Evolutionary conservation across 257 asterid species (phyloP).

Genomic region (Gentiana straminea): DNA sequence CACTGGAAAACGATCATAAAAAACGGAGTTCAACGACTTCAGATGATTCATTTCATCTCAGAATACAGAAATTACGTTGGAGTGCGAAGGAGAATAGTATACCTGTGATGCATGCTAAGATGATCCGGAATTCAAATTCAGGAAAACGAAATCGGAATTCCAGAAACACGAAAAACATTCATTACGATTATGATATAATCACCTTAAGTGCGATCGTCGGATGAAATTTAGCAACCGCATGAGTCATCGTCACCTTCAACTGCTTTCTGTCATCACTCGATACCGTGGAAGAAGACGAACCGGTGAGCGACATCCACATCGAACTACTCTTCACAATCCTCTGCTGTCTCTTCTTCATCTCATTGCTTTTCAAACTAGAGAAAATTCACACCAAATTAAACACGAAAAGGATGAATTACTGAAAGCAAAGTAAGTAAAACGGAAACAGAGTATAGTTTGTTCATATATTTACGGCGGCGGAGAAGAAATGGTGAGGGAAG

Average conservation of each 20-base stretch:
- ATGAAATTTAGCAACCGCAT: constrained; percentile 8
- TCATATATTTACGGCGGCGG: constrained; percentile 1
- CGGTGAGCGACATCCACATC: constrained; percentile 3
- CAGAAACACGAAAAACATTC: not conserved
- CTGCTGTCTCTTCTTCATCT: constrained; percentile 2
- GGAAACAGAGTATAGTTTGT: not conserved
- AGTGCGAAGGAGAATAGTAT: too few species aligned
- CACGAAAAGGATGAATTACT: not conserved
- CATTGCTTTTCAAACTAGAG: constrained; percentile 4
- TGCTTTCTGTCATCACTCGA: not conserved
- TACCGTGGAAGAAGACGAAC: constrained; percentile 13
- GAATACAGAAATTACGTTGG: too few species aligned
- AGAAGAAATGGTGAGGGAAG: constrained; percentile 1
- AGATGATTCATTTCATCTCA: too few species aligned
- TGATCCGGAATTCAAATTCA: not conserved
- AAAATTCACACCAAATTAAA: not conserved
- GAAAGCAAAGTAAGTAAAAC: not conserved
- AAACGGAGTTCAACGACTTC: too few species aligned
- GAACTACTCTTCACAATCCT: constrained; percentile 1
- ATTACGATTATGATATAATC: not conserved
- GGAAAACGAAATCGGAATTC: not conserved
- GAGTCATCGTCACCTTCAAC: constrained; percentile 1
- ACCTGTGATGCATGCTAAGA: too few species aligned
- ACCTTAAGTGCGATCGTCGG: constrained; percentile 16
- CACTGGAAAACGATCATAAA: too few species aligned